Evolutionary conservation across 768 basidiomycete species (phyloP).

Genomic region (Crucibulum laeve): DNA sequence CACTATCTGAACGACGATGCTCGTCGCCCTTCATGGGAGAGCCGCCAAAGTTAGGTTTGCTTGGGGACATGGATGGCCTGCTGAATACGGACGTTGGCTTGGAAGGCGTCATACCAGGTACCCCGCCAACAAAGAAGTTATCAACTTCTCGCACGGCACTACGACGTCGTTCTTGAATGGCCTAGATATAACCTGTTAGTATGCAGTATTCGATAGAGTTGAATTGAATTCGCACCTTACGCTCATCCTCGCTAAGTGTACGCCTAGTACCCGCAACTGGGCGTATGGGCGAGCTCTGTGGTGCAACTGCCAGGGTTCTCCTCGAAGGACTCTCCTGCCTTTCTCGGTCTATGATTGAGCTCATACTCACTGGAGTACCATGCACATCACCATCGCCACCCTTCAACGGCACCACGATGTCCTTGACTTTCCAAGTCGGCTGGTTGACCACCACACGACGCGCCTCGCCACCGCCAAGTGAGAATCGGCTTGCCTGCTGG

Average conservation of each 20-base stretch:
- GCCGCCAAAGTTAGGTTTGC: not conserved
- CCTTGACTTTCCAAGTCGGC: slow-evolving; percentile 54
- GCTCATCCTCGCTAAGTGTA: slow-evolving; percentile 39
- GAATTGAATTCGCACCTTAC: slow-evolving; percentile 25
- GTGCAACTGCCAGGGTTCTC: not conserved
- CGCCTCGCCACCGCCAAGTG: slow-evolving; percentile 43
- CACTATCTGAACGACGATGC: slow-evolving; percentile 4
- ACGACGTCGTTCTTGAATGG: slow-evolving; percentile 58
- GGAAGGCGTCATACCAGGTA: slow-evolving; percentile 45
- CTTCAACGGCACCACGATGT: slow-evolving; percentile 41
- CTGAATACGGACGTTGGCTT: slow-evolving; percentile 10
- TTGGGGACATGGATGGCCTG: not conserved
- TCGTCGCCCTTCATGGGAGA: not conserved
- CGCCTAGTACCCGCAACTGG: slow-evolving; percentile 15
- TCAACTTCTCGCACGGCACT: slow-evolving; percentile 49
- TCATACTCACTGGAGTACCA: not conserved
- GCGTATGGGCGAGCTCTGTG: slow-evolving; percentile 12
- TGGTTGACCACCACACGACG: slow-evolving; percentile 43
- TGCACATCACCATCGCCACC: slow-evolving; percentile 8
- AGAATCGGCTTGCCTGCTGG: slow-evolving; percentile 24
- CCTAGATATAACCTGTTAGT: slow-evolving; percentile 23
- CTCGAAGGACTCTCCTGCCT: not conserved
- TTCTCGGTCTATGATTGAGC: not conserved
- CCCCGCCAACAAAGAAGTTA: slow-evolving; percentile 48
- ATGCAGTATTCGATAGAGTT: not conserved